These are phyloP conservation scores for Amanita molliuscula DNA, from an alignment of 768 basidiomycete genomes.

Conservation along the genomic window DNA sequence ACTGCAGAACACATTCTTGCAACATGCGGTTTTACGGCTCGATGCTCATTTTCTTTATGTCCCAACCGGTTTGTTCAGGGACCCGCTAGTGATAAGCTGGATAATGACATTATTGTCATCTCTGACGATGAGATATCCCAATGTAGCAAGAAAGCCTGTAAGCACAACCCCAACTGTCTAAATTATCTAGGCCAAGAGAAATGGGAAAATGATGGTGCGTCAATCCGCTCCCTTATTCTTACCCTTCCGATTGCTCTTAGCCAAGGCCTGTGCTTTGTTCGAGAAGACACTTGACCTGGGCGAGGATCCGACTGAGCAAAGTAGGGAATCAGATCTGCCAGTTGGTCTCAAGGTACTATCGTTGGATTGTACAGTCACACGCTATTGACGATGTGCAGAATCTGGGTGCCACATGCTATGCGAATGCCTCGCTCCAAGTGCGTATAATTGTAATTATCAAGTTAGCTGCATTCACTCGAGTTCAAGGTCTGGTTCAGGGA, in stretches of 20 bases:
- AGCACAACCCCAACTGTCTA: conserved; percentile 72
- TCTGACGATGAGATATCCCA: conserved; percentile 51
- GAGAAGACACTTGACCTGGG: conserved; percentile 43
- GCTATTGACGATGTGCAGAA: conserved; percentile 40
- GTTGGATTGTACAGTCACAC: background rate
- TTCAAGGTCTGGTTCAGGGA: conserved; percentile 88
- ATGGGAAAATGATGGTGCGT: conserved; percentile 67
- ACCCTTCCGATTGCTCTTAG: conserved; percentile 19
- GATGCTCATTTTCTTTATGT: conserved; percentile 44
- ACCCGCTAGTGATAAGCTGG: conserved; percentile 28
- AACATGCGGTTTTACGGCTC: conserved; percentile 56
- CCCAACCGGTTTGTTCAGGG: conserved; percentile 36
- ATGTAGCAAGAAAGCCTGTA: conserved; percentile 60
- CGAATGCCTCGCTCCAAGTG: conserved; percentile 90
- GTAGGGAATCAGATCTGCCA: conserved; percentile 46
- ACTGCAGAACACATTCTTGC: conserved; percentile 52
- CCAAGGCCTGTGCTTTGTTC: conserved; percentile 38
- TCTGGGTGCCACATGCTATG: conserved; percentile 94
- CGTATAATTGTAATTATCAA: conserved; percentile 5
- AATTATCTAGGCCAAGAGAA: conserved; percentile 79
- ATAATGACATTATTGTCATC: conserved; percentile 57
- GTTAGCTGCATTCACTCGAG: conserved; percentile 1
- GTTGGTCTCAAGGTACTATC: conserved; percentile 63
- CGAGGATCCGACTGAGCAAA: conserved; percentile 38
- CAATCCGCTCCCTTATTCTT: background rate